These are phyloP conservation scores for Dioscorea dumetorum DNA, from an alignment of 106 monocot genomes.

Conservation along the genomic window DNA sequence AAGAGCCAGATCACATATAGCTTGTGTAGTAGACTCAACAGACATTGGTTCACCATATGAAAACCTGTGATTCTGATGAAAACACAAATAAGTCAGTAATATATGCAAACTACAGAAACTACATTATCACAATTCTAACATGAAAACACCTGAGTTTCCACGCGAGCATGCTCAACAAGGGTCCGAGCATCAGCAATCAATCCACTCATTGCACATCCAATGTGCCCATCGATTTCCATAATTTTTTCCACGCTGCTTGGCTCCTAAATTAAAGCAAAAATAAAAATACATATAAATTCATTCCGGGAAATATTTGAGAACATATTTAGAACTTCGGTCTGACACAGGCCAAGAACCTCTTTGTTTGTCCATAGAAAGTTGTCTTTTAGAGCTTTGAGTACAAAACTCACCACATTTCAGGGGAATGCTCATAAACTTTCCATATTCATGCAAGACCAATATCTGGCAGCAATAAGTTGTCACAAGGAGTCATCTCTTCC, in stretches of 20 bases:
- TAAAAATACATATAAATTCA: too few relatives aligned
- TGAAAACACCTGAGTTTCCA: slow-evolving; percentile 69
- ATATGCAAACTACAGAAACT: background rate
- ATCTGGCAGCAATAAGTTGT: too few relatives aligned
- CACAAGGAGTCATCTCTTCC: too few relatives aligned
- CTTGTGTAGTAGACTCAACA: slow-evolving; percentile 81
- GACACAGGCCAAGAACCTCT: too few relatives aligned
- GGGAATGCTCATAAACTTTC: too few relatives aligned
- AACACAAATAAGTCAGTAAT: background rate
- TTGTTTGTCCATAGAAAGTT: too few relatives aligned
- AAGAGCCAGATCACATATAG: slow-evolving; percentile 86
- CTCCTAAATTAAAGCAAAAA: slow-evolving; percentile 32
- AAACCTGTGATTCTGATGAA: slow-evolving; percentile 79
- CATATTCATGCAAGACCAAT: too few relatives aligned
- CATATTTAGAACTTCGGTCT: too few relatives aligned
- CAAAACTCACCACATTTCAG: too few relatives aligned
- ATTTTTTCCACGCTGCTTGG: slow-evolving; percentile 91
- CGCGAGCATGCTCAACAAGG: slow-evolving; percentile 87
- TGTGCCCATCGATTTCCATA: slow-evolving; percentile 92
- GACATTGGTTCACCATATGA: slow-evolving; percentile 86
- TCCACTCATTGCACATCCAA: slow-evolving; percentile 94
- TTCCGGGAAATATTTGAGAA: too few relatives aligned
- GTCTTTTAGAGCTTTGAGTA: too few relatives aligned
- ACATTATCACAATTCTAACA: background rate
- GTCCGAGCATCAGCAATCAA: slow-evolving; percentile 88